Evolutionary conservation across 805 yeast genomes (phyloP).

Genomic region (Candida nanaspora): DNA sequence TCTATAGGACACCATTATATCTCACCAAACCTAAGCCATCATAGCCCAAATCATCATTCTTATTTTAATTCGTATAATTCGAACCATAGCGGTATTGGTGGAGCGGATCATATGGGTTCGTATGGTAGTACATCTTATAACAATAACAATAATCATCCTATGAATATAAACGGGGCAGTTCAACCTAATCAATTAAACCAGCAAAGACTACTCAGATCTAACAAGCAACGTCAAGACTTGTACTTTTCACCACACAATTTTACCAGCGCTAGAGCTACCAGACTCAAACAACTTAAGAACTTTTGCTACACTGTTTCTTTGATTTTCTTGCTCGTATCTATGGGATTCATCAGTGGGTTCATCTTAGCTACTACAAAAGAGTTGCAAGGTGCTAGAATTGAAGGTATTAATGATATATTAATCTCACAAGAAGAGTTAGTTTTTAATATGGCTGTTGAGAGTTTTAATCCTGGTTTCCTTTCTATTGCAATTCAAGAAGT

Average conservation of each 20-base stretch:
- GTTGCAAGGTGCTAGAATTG: conserved; percentile 55
- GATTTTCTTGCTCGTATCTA: conserved; percentile 44
- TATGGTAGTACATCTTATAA: neutral
- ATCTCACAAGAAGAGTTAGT: conserved; percentile 80
- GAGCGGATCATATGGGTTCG: neutral
- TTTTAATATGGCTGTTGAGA: conserved; percentile 70
- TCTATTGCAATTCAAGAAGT: conserved; percentile 55
- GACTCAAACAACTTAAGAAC: conserved; percentile 22
- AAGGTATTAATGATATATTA: conserved; percentile 59
- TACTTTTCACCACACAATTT: conserved; percentile 31
- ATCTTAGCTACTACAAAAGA: conserved; percentile 83
- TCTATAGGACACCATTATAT: neutral
- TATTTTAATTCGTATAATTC: neutral
- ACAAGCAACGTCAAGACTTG: conserved; percentile 11
- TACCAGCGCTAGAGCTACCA: conserved; percentile 23
- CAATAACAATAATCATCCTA: neutral
- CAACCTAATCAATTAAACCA: neutral
- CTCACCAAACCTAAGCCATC: neutral
- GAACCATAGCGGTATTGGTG: neutral
- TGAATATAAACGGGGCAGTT: no score
- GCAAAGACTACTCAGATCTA: conserved; percentile 3
- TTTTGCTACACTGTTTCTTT: conserved; percentile 37
- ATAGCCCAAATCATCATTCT: neutral
- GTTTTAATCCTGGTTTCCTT: conserved; percentile 83
- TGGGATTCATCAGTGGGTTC: conserved; percentile 81